Percentiles rank a stretch among this genome's conserved stretches.
phyloP scores from a whole-genome alignment of 768 basidiomycete species.

The Paxillus involutus region DNA sequence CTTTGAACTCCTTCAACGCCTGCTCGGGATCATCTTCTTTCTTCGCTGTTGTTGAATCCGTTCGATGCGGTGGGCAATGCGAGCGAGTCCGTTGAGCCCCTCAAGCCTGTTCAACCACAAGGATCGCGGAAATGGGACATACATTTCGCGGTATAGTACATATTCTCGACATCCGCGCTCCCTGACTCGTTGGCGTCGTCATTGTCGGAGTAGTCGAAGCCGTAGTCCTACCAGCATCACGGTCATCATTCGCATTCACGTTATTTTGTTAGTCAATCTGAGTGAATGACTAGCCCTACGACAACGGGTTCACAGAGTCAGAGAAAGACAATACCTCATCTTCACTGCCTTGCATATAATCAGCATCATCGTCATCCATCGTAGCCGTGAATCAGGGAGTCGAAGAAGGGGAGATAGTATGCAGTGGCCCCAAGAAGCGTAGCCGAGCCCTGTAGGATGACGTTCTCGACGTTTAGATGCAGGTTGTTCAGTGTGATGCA shows the following conservation, averaged over 20 bases:
- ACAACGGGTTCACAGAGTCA: neutral
- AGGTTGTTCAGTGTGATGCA: neutral
- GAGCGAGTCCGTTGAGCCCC: neutral
- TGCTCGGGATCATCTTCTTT: constrained; percentile 94
- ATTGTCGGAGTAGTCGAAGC: constrained; percentile 93
- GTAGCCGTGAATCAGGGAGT: constrained; percentile 9
- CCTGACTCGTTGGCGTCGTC: constrained; percentile 80
- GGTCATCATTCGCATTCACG: constrained; percentile 2
- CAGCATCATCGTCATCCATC: constrained; percentile 94
- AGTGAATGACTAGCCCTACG: neutral
- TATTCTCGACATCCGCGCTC: constrained; percentile 91
- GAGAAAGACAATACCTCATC: constrained; percentile 59
- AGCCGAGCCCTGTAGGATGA: too few species aligned
- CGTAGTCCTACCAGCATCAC: constrained; percentile 69
- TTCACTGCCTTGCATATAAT: constrained; percentile 89
- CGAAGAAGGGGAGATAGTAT: constrained; percentile 2
- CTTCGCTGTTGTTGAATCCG: constrained; percentile 52
- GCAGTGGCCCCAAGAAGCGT: neutral
- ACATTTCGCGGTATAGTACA: constrained; percentile 99
- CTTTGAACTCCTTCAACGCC: constrained; percentile 85
- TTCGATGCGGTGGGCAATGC: too few species aligned
- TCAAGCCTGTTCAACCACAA: neutral
- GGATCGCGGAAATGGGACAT: constrained; percentile 25
- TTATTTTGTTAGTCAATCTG: constrained; percentile 1
- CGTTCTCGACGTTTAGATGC: neutral